Percentiles rank a stretch among this genome's conserved stretches.
Evolutionary conservation across 768 basidiomycete genomes (phyloP).

Genomic region (Leucocoprinus leucothites): DNA sequence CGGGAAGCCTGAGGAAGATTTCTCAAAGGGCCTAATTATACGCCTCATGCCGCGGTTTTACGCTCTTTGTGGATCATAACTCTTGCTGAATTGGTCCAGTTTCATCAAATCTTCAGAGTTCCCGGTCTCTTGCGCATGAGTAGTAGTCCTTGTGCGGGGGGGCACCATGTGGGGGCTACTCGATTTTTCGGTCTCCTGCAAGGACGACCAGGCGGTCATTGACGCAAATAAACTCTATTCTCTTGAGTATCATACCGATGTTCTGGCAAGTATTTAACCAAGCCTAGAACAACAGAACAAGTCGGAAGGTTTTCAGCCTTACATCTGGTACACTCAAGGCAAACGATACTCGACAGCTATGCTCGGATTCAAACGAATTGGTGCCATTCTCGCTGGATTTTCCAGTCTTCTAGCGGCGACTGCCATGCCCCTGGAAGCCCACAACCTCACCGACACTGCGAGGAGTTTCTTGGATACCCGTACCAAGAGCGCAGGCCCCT

Average conservation of each 20-base stretch:
- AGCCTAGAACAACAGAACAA: neutral
- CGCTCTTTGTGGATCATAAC: neutral
- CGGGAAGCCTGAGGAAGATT: too few species aligned
- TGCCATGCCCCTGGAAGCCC: constrained; percentile 8
- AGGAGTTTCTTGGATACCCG: constrained; percentile 12
- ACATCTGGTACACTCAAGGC: neutral
- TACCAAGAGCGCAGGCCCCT: constrained; percentile 17
- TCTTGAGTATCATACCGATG: neutral
- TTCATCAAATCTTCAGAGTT: neutral
- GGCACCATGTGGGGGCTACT: neutral
- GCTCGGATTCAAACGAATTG: constrained; percentile 5
- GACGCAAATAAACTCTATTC: neutral
- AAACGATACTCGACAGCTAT: neutral
- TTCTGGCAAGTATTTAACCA: constrained; percentile 2
- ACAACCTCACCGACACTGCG: constrained; percentile 12
- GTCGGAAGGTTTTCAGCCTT: constrained; percentile 1
- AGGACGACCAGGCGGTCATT: neutral
- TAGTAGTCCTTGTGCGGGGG: neutral
- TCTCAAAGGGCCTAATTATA: neutral
- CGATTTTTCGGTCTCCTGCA: neutral
- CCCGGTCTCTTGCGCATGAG: neutral
- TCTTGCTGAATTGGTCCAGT: neutral
- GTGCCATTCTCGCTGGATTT: constrained; percentile 2
- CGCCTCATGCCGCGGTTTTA: neutral
- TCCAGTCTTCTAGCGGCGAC: neutral